Evolutionary conservation across 2,329 filamentous ascomycete genomes (phyloP).

Genomic region (Ceratocystis cacaofunesta): DNA sequence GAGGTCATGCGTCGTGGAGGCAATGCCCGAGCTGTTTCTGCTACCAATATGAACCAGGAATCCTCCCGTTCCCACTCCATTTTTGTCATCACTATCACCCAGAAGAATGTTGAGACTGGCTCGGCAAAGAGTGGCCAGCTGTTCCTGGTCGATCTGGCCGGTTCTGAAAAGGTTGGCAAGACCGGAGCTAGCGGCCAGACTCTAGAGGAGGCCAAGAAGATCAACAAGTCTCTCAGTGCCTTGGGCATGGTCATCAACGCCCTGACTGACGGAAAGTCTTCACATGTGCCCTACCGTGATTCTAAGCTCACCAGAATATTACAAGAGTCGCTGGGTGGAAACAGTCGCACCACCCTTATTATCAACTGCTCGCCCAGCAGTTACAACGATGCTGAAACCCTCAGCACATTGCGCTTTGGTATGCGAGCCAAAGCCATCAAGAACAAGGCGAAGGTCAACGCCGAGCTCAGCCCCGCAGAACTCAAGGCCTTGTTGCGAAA

Average conservation of each 20-base stretch:
- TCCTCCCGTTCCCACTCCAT: conserved; percentile 97
- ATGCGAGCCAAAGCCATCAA: conserved; percentile 97
- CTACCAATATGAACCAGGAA: conserved; percentile 98
- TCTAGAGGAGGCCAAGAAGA: conserved; percentile 97
- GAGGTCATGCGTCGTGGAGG: conserved; percentile 93
- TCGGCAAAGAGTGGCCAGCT: conserved; percentile 93
- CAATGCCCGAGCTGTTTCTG: conserved; percentile 74
- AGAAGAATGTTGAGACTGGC: conserved; percentile 94
- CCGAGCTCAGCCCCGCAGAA: conserved; percentile 87
- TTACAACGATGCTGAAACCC: conserved; percentile 91
- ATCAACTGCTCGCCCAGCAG: conserved; percentile 99
- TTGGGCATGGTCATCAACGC: conserved; percentile 99
- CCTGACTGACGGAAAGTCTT: conserved; percentile 91
- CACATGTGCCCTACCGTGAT: conserved; percentile 90
- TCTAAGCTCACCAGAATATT: conserved; percentile 94
- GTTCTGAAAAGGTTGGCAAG: conserved; percentile 97
- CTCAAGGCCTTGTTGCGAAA: conserved; percentile 88
- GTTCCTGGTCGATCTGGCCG: conserved; percentile 93
- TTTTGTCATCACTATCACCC: conserved; percentile 89
- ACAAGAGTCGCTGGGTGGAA: conserved; percentile 93
- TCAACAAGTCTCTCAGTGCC: conserved; percentile 98
- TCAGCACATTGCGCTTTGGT: conserved; percentile 85
- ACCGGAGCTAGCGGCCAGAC: conserved; percentile 95
- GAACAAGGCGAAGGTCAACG: conserved; percentile 99
- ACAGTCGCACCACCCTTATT: conserved; percentile 93